Conservation (phyloP, 1,284 basidiomycete species). For the Naganishia sp. region DNA sequence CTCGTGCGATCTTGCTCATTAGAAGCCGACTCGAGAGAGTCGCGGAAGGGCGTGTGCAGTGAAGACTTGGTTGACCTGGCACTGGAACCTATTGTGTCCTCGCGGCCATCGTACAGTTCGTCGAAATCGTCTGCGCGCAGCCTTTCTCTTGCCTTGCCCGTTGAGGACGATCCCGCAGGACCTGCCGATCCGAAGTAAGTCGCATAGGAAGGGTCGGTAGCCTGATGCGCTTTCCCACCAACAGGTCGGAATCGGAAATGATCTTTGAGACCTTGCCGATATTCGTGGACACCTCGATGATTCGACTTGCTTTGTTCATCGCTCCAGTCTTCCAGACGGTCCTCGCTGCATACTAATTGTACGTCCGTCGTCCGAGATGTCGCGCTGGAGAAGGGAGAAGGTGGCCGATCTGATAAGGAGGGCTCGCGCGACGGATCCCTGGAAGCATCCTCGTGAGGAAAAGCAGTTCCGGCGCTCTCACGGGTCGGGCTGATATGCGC, state of each 20-base stretch:
- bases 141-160: conserved; percentile 9
- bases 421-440: too few species aligned
- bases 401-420: too few species aligned
- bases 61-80: not conserved
- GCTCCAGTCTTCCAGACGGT: conserved; percentile 14
- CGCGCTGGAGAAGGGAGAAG: not conserved
- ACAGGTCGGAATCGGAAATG: conserved; percentile 8
- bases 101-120: not conserved
- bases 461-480: conserved; percentile 3
- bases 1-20: conserved; percentile 8
- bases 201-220: not conserved
- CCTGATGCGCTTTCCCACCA: conserved; percentile 7
- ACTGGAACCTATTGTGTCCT: not conserved
- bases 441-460: not conserved
- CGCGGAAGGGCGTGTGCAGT: not conserved
- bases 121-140: conserved; percentile 19
- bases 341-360: not conserved
- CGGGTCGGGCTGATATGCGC: conserved; percentile 4
- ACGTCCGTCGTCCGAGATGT: conserved; percentile 5
- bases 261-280: conserved; percentile 10
- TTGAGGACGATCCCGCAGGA: not conserved
- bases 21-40: not conserved
- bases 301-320: not conserved
- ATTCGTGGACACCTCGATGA: conserved; percentile 5
- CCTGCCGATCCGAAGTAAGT: conserved; percentile 2